phyloP scores from a whole-genome alignment of 768 basidiomycete genomes.

The Boletus tylopilopsis region DNA sequence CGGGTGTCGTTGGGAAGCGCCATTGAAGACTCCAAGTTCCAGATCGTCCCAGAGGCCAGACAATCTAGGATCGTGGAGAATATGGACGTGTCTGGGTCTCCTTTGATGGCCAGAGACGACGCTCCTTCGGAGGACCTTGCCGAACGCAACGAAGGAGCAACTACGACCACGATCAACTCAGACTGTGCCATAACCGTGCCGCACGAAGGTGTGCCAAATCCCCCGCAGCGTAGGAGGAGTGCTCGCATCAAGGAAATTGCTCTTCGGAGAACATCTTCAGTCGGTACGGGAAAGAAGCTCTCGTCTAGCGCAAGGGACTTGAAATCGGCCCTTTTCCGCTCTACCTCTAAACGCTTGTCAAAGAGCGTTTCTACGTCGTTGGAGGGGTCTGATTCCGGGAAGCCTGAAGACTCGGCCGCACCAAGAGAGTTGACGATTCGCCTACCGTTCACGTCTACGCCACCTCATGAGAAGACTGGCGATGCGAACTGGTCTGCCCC shows the following conservation, averaged over 20 bases:
- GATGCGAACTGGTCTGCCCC: conserved; percentile 8
- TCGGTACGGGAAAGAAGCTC: neutral
- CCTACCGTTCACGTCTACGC: conserved; percentile 22
- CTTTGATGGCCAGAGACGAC: conserved; percentile 13
- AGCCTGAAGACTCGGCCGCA: neutral
- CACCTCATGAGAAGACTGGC: conserved; percentile 7
- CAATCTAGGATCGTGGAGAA: conserved; percentile 25
- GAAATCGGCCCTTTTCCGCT: conserved; percentile 12
- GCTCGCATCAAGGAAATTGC: conserved; percentile 19
- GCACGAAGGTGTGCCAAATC: neutral
- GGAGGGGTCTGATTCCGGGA: neutral
- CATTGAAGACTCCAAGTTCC: neutral
- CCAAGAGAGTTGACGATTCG: conserved; percentile 20
- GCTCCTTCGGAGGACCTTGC: neutral
- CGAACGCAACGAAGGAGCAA: neutral
- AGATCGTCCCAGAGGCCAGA: neutral
- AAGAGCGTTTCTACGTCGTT: neutral
- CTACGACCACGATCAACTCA: neutral
- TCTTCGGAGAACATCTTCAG: conserved; percentile 12
- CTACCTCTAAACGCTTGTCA: conserved; percentile 5
- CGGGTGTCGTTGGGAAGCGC: conserved; percentile 2
- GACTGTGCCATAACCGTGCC: neutral
- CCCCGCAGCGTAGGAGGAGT: conserved; percentile 20
- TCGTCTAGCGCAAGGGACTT: neutral
- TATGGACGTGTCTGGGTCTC: conserved; percentile 25